These are phyloP conservation scores for Ascochyta rabiei DNA, from an alignment of 2,329 filamentous ascomycete species.

Conservation along the genomic window DNA sequence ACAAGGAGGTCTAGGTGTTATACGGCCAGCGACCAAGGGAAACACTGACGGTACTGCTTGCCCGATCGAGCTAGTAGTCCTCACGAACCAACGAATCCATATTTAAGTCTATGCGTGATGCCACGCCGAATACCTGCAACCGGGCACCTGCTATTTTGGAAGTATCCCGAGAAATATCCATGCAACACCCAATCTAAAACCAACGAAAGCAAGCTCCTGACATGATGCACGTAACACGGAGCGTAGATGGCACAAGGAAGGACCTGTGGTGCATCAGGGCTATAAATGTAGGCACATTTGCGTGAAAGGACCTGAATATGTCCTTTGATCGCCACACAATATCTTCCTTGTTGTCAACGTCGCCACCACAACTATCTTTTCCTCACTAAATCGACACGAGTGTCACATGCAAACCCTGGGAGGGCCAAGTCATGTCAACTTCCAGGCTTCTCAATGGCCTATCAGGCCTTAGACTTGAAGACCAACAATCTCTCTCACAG, in stretches of 20 bases:
- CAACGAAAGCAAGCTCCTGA: not conserved
- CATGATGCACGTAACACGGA: not conserved
- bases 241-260: not conserved
- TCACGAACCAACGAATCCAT: not conserved
- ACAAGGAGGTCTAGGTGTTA: not conserved
- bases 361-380: no score
- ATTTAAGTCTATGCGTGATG: not conserved
- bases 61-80: not conserved
- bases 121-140: not conserved
- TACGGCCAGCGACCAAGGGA: not conserved
- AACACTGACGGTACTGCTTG: not conserved
- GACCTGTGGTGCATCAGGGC: not conserved
- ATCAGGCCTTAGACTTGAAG: constrained; percentile 21
- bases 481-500: constrained; percentile 28
- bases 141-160: constrained; percentile 6
- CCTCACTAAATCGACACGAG: no score
- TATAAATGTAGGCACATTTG: no score
- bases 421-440: not conserved
- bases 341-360: no score
- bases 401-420: not conserved
- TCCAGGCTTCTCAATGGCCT: constrained; percentile 20
- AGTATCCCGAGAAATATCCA: not conserved
- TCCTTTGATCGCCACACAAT: no score
- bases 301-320: no score
- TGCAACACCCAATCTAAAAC: constrained; percentile 4